Evolutionary conservation across 495 filamentous ascomycete genomes (phyloP).

Genomic region (Penicillium turbatum): DNA sequence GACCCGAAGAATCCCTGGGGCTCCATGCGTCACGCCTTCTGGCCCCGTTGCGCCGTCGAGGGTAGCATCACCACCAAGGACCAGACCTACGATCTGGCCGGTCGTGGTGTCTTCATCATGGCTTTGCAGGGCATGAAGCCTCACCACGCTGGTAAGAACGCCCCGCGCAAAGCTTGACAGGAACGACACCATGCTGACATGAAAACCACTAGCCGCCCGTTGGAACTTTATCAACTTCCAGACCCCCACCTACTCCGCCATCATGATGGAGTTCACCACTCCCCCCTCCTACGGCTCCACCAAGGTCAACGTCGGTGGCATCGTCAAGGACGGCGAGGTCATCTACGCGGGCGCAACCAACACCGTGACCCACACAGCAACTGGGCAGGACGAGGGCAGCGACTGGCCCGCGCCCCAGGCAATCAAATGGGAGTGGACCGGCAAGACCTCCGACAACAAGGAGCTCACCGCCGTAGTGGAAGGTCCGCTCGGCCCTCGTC

Average conservation of each 20-base stretch:
- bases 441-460: constrained; percentile 72
- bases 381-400: constrained; percentile 65
- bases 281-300: constrained; percentile 92
- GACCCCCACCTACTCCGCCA: constrained; percentile 74
- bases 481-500: constrained; percentile 60
- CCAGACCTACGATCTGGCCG: constrained; percentile 77
- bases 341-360: constrained; percentile 64
- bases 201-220: constrained; percentile 60
- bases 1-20: constrained; percentile 86
- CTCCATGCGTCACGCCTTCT: constrained; percentile 84
- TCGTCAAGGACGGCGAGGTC: constrained; percentile 76
- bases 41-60: constrained; percentile 78
- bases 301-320: constrained; percentile 76
- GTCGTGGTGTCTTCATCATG: constrained; percentile 70
- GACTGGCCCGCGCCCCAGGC: constrained; percentile 85
- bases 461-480: constrained; percentile 62
- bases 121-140: constrained; percentile 98
- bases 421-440: constrained; percentile 73
- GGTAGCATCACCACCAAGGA: constrained; percentile 81
- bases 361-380: constrained; percentile 60
- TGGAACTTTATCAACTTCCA: constrained; percentile 97
- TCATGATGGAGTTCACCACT: constrained; percentile 95
- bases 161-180: neutral
- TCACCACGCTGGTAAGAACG: constrained; percentile 78
- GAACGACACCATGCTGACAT: neutral